Evolutionary conservation across 2,329 filamentous ascomycete species (phyloP).

Genomic region (Cryphonectria radicalis): DNA sequence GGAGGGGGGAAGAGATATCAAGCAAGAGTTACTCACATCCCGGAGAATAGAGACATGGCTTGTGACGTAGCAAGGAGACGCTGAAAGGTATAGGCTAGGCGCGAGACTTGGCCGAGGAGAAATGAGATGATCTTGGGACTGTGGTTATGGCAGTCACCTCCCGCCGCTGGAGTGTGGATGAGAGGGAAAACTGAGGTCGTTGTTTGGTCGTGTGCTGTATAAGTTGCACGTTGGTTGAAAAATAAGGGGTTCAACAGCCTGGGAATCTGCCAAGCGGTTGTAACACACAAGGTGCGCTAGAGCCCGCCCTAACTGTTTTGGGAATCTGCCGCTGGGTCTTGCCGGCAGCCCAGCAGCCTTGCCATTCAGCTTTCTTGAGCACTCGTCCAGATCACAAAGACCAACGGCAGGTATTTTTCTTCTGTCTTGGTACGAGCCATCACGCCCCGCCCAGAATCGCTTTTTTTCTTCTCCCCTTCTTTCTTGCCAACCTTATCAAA

Average conservation of each 20-base stretch:
- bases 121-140: background rate
- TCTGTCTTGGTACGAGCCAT: background rate
- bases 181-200: slow-evolving; percentile 6
- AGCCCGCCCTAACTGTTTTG: slow-evolving; percentile 13
- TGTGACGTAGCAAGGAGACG: slow-evolving; percentile 26
- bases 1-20: slow-evolving; percentile 18
- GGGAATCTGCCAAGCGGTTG: slow-evolving; percentile 13
- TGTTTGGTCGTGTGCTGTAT: slow-evolving; percentile 12
- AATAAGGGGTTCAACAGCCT: slow-evolving; percentile 20
- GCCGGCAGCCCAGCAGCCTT: slow-evolving; percentile 15
- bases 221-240: slow-evolving; percentile 8
- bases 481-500: background rate
- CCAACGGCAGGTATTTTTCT: background rate
- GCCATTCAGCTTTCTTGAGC: slow-evolving; percentile 1
- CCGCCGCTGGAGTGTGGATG: slow-evolving; percentile 1
- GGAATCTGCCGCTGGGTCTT: background rate
- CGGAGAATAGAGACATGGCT: slow-evolving; percentile 63
- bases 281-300: slow-evolving; percentile 12
- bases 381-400: background rate
- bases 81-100: background rate
- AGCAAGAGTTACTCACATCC: slow-evolving; percentile 56
- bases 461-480: no score
- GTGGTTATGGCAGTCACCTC: background rate
- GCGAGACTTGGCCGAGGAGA: background rate
- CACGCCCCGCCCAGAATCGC: background rate